These are phyloP conservation scores for Gracilaria domingensis DNA, from an alignment of 23 red algal species.

Conservation along the genomic window DNA sequence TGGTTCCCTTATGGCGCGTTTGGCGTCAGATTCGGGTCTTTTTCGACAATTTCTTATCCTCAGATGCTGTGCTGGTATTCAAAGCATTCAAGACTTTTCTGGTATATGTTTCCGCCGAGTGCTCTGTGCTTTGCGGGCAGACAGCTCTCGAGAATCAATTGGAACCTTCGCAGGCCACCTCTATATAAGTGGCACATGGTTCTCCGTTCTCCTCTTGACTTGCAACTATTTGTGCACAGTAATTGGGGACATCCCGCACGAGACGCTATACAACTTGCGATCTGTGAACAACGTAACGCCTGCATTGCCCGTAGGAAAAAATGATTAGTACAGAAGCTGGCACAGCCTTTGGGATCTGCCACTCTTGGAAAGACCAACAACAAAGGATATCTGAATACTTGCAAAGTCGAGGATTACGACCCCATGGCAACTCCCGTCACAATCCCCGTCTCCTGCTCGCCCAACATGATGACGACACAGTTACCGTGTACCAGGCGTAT, in stretches of 20 bases:
- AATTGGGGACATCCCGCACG: no score
- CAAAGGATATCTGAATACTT: conserved; percentile 1
- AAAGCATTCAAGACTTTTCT: no score
- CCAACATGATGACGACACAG: conserved; percentile 4
- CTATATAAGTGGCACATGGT: no score
- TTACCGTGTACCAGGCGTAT: conserved; percentile 60
- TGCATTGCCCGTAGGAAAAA: not conserved
- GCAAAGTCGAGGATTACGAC: not conserved
- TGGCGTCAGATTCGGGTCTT: no score
- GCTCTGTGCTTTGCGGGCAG: no score
- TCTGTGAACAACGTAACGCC: not conserved
- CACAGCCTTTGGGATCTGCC: not conserved
- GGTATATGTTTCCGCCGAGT: no score
- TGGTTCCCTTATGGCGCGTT: no score
- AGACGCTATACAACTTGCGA: no score
- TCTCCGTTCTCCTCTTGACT: no score
- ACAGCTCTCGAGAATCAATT: no score
- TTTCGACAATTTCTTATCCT: not conserved
- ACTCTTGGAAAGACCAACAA: conserved; percentile 15
- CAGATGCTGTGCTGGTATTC: not conserved
- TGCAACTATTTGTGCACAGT: no score
- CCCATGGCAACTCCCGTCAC: not conserved
- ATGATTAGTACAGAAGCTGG: not conserved
- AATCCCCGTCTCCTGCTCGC: conserved; percentile 28
- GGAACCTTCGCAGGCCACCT: no score